Evolutionary conservation across 2,329 filamentous ascomycete genomes (phyloP).

Genomic region (Stagonosporopsis cucurbitacearum): DNA sequence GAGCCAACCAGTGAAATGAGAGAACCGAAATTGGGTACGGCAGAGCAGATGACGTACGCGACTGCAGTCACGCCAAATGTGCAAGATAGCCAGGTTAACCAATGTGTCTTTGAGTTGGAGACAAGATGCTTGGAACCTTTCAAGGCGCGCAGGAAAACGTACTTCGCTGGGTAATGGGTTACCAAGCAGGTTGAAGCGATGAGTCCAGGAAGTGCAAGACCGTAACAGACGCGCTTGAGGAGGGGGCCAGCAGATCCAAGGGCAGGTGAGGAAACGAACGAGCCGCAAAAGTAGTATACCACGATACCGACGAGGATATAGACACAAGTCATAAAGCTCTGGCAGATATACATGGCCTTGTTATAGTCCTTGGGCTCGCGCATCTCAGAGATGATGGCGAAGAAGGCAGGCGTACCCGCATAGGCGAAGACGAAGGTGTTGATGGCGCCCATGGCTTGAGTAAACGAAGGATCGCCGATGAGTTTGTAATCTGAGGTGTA

Average conservation of each 20-base stretch:
- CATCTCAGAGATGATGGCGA: constrained; percentile 71
- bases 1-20: constrained; percentile 11
- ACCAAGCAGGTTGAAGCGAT: constrained; percentile 1
- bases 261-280: constrained; percentile 67
- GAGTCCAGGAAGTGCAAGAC: constrained; percentile 51
- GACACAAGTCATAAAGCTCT: constrained; percentile 63
- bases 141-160: constrained; percentile 63
- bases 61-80: constrained; percentile 37
- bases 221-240: constrained; percentile 68
- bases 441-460: constrained; percentile 61
- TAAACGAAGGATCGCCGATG: constrained; percentile 63
- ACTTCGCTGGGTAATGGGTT: constrained; percentile 56
- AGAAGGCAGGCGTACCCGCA: constrained; percentile 65
- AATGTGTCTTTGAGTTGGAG: constrained; percentile 58
- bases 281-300: constrained; percentile 66
- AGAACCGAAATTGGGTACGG: constrained; percentile 9
- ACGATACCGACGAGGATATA: constrained; percentile 66
- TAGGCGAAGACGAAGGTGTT: constrained; percentile 64
- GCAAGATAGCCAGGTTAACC: constrained; percentile 61
- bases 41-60: constrained; percentile 12
- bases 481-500: constrained; percentile 54
- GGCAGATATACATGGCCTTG: constrained; percentile 65
- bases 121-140: constrained; percentile 60
- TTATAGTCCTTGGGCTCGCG: constrained; percentile 62
- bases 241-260: constrained; percentile 65